Percentiles rank a stretch among this genome's conserved stretches.
phyloP scores from a whole-genome alignment of 1,284 basidiomycete genomes.

The Boletus smithii region DNA sequence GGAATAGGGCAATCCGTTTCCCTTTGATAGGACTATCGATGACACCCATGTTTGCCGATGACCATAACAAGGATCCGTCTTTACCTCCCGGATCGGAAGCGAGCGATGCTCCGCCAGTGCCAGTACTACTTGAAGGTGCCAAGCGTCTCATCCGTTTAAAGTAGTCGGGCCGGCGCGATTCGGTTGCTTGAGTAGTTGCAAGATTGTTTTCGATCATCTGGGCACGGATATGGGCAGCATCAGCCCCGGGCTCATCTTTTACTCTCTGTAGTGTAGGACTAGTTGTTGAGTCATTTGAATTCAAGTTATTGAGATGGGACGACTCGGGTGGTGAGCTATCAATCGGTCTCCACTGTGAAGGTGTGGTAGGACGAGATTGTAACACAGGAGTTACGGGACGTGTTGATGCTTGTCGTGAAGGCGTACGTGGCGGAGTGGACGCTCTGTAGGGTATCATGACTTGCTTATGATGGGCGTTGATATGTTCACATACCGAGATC shows the following conservation, averaged over 20 bases:
- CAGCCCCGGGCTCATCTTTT: conserved; percentile 41
- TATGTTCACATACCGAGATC: conserved; percentile 17
- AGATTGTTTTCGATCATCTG: conserved; percentile 48
- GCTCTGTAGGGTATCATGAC: conserved; percentile 8
- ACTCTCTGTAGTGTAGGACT: conserved; percentile 8
- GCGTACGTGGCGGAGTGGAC: conserved; percentile 20
- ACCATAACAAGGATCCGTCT: conserved; percentile 31
- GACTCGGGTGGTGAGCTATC: too few relatives aligned
- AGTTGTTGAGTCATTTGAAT: not conserved
- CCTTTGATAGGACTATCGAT: conserved; percentile 67
- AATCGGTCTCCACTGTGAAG: conserved; percentile 6
- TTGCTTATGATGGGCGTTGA: not conserved
- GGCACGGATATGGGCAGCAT: conserved; percentile 57
- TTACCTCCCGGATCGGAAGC: conserved; percentile 25
- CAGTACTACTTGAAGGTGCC: conserved; percentile 18
- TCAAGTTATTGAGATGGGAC: conserved; percentile 19
- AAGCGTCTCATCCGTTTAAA: conserved; percentile 55
- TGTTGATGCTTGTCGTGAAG: conserved; percentile 16
- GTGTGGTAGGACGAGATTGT: conserved; percentile 15
- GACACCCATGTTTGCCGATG: conserved; percentile 50
- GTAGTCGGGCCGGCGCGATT: conserved; percentile 65
- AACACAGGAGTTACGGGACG: conserved; percentile 16
- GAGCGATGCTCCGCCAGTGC: conserved; percentile 4
- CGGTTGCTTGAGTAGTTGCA: conserved; percentile 48
- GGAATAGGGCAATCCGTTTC: conserved; percentile 65